These are phyloP conservation scores for Magnusiomyces paraingens DNA, from an alignment of 1,139 yeast genomes.

Conservation along the genomic window DNA sequence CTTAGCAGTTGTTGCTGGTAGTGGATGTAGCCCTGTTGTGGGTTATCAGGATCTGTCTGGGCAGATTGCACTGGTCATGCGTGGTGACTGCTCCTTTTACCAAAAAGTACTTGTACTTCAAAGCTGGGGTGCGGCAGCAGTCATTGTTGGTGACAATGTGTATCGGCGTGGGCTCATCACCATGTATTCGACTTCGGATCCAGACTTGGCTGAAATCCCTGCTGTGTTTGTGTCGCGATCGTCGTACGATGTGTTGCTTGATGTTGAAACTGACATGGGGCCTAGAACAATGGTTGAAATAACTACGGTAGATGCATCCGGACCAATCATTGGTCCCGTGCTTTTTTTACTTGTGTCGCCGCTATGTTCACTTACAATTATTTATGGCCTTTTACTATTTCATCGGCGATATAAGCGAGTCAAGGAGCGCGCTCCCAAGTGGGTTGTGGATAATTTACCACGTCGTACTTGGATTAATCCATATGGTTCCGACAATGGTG, in stretches of 20 bases:
- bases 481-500: not conserved
- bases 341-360: slow-evolving; percentile 38
- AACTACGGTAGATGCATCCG: slow-evolving; percentile 28
- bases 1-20: slow-evolving; percentile 23
- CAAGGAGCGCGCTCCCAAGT: slow-evolving; percentile 35
- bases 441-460: slow-evolving; percentile 35
- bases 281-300: slow-evolving; percentile 24
- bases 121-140: slow-evolving; percentile 37
- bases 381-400: slow-evolving; percentile 33
- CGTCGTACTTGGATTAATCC: slow-evolving; percentile 30
- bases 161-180: slow-evolving; percentile 33
- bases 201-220: slow-evolving; percentile 32
- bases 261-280: not conserved
- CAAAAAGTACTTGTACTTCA: slow-evolving; percentile 36
- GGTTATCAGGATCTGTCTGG: slow-evolving; percentile 23
- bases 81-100: slow-evolving; percentile 38
- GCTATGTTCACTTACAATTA: slow-evolving; percentile 35
- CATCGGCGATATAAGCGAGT: slow-evolving; percentile 34
- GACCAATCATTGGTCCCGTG: slow-evolving; percentile 34
- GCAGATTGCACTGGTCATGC: slow-evolving; percentile 33
- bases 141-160: slow-evolving; percentile 36
- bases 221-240: slow-evolving; percentile 35
- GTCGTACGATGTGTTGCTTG: slow-evolving; percentile 29
- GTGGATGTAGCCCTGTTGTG: slow-evolving; percentile 15
- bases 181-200: slow-evolving; percentile 32